Evolutionary conservation across 1,139 yeast species (phyloP).

Genomic region (Lodderomyces margitis): DNA sequence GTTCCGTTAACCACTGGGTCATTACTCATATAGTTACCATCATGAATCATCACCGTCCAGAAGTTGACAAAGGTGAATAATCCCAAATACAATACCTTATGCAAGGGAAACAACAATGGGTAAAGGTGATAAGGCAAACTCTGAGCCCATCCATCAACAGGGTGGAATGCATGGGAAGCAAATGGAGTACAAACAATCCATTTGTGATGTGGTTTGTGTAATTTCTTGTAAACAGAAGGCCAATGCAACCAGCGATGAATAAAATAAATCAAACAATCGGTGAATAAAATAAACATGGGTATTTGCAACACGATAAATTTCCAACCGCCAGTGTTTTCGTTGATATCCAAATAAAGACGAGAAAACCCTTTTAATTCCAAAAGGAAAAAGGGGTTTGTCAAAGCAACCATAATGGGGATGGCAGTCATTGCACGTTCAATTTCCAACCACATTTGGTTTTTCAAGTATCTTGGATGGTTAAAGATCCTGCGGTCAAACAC

Average conservation of each 20-base stretch:
- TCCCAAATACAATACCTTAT: slow-evolving; percentile 76
- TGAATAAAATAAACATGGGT: slow-evolving; percentile 80
- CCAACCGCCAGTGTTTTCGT: slow-evolving; percentile 69
- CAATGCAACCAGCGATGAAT: slow-evolving; percentile 92
- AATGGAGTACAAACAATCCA: slow-evolving; percentile 99
- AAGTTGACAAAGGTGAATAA: slow-evolving; percentile 89
- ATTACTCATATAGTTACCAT: slow-evolving; percentile 90
- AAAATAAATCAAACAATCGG: slow-evolving; percentile 88
- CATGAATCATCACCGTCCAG: slow-evolving; percentile 99
- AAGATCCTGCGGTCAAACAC: slow-evolving; percentile 86
- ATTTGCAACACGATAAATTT: slow-evolving; percentile 61
- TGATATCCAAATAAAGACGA: slow-evolving; percentile 63
- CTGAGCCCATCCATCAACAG: slow-evolving; percentile 92
- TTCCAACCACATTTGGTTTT: slow-evolving; percentile 86
- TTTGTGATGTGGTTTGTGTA: slow-evolving; percentile 99
- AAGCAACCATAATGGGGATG: slow-evolving; percentile 82
- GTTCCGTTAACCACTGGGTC: slow-evolving; percentile 96
- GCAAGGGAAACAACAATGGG: slow-evolving; percentile 89
- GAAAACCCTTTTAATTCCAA: slow-evolving; percentile 83
- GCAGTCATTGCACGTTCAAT: slow-evolving; percentile 74
- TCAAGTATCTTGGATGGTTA: slow-evolving; percentile 93
- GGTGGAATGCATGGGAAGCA: slow-evolving; percentile 99
- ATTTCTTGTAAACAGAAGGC: slow-evolving; percentile 77
- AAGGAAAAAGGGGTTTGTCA: slow-evolving; percentile 88
- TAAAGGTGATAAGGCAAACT: slow-evolving; percentile 89